Evolutionary conservation across 305 asterid species (phyloP).

Genomic region (Solanum hybrid): DNA sequence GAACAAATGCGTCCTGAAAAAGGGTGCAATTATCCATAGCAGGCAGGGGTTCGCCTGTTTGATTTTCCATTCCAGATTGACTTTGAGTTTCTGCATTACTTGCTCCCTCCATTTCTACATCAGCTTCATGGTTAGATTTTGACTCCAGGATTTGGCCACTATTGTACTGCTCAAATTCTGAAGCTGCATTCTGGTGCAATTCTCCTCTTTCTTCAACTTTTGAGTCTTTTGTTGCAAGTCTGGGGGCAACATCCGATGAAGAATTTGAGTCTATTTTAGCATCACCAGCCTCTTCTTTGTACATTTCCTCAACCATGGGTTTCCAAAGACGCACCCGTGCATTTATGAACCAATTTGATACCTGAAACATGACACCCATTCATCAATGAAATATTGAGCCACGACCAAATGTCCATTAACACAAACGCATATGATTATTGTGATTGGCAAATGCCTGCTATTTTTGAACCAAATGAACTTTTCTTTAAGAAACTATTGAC

Average conservation of each 20-base stretch:
- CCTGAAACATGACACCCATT: slow-evolving; percentile 30
- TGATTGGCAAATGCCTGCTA: neutral
- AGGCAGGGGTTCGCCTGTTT: slow-evolving; percentile 17
- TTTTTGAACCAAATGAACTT: neutral
- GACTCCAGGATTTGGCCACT: slow-evolving; percentile 25
- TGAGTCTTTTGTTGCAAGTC: slow-evolving; percentile 16
- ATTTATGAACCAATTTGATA: slow-evolving; percentile 92
- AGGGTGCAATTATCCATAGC: slow-evolving; percentile 6
- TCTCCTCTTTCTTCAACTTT: slow-evolving; percentile 41
- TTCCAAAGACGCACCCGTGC: slow-evolving; percentile 97
- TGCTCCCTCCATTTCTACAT: slow-evolving; percentile 38
- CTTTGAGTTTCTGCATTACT: slow-evolving; percentile 19
- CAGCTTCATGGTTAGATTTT: slow-evolving; percentile 27
- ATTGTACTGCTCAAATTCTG: slow-evolving; percentile 14
- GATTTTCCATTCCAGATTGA: slow-evolving; percentile 19
- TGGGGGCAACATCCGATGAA: slow-evolving; percentile 37
- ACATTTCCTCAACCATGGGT: slow-evolving; percentile 96
- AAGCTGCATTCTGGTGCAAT: slow-evolving; percentile 25
- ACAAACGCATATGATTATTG: neutral
- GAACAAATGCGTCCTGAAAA: slow-evolving; percentile 18
- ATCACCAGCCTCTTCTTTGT: slow-evolving; percentile 72
- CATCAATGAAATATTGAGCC: slow-evolving; percentile 4
- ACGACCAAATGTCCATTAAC: neutral
- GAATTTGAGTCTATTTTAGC: slow-evolving; percentile 55
- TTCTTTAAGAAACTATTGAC: neutral